Base-by-base conservation (phyloP, 192 early-diverging fungal genomes). In the Backusella sp. region DNA sequence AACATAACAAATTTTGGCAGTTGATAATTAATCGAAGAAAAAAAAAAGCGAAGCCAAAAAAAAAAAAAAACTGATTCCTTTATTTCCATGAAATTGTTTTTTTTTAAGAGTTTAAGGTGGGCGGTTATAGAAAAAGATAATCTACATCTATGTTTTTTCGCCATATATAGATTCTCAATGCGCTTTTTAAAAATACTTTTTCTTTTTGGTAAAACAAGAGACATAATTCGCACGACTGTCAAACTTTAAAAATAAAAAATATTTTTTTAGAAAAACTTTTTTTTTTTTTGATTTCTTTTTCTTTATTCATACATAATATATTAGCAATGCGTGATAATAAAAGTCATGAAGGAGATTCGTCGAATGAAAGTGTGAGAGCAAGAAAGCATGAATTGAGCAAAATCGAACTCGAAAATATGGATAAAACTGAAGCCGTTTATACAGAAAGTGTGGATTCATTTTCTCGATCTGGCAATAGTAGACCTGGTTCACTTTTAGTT, bases 191-290 rank as follows among this genome's bases (percentile, higher is more conserved):
- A 62, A 62, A 62, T 21, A 4, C 4, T 3, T 12, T 26, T 62
- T 62, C 56, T 62, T 62, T 62, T 26, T 62, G 56, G 56, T 62
- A 62, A 62, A 62, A 28, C n/a, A 23, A 56, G 53, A 56, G 53
- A 56, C 23, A 59, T 59, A 26, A 12, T 59, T 59, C 56, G 23
- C 56, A 59, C 56, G 56, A 59, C 4, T 26, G 56, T 59, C 56
- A 59, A 59, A 59, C 56, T 59, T 59, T 59, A 59, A 59, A 53
- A 53, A 59, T 56, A 59, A 59, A 59, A 59, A 49, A n/a, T 49
- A 6, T 17, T 49, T 49, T 49, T n/a, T 19, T 39, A 17, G 17
- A 52, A 52, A 52, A 52, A 59, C 23, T 59, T 14, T 28, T 28
- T 62, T 62, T 62, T 62, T 62, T 62, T 28, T 28, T 28, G 28